Base-by-base conservation (phyloP, 306 rosid genomes). In the Fragaria vesca region DNA sequence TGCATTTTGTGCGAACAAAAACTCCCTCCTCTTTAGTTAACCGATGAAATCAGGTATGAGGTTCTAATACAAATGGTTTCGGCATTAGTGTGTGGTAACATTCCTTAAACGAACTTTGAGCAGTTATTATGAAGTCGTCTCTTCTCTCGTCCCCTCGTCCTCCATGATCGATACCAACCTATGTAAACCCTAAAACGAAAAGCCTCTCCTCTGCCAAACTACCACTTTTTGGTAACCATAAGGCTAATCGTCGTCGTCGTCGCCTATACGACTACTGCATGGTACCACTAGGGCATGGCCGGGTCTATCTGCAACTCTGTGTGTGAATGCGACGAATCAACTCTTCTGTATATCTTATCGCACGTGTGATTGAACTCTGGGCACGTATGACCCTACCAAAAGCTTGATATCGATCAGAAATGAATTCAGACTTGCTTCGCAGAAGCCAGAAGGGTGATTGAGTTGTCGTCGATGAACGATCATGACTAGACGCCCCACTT, bases 401-500 rank as follows among this genome's bases (percentile, higher is more conserved):
- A 32, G 17, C 36, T 60, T 60, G 17, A 55, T n/a, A n/a, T n/a
- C 62, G 21, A 6, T 38, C 7, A 38, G 42, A 57, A 57, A 57
- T 57, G 63, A 57, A 57, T 3, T 28, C 67, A 26, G 40, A 61
- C 5, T 61, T 26, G 36, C 66, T 60, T 26, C 66, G 67, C 16
- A 28, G 38, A 61, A 28, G 20, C 63, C 30, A 57, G 63, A 61
- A 61, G 67, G 8, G 10, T 57, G 24, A 13, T 60, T 36, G 38
- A 36, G 26, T 26, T 28, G 9, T 12, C 67, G 65, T 21, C 16
- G 67, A 38, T 38, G 7, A 38, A 32, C 6, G 45, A 43, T 52
- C 63, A 12, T 76, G 80, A 52, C 74, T 30, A 13, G 30, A 66
- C 38, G 4, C 68, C 40, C 40, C 68, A 63, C 16, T 30, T 63